A percentile compares a stretch with the other conserved stretches of the same genome.
phyloP scores from a whole-genome alignment of 2,329 filamentous ascomycete species.

The Bimuria novae-zelandiae region DNA sequence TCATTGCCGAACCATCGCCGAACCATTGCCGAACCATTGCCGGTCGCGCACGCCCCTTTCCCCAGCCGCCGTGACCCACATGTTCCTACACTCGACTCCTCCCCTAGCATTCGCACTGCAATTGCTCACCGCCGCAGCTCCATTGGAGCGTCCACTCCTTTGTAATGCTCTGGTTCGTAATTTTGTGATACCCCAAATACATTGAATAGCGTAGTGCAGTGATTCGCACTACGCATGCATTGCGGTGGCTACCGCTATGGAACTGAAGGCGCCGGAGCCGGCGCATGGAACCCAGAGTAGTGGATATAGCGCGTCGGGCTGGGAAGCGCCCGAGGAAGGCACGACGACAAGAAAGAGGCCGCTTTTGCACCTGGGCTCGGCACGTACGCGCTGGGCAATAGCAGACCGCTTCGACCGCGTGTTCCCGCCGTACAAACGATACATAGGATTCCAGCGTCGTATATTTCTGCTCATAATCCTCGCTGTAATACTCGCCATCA shows the following conservation, averaged over 20 bases:
- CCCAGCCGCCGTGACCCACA: constrained; percentile 9
- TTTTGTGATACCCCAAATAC: constrained; percentile 17
- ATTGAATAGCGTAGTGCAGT: constrained; percentile 7
- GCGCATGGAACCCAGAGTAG: constrained; percentile 22
- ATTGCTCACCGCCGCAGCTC: constrained; percentile 10
- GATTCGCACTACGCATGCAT: not conserved
- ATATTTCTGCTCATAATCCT: constrained; percentile 36
- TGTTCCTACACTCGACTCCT: constrained; percentile 17
- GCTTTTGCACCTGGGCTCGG: constrained; percentile 6
- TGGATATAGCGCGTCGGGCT: constrained; percentile 7
- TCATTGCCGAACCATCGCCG: constrained; percentile 14
- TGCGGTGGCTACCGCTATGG: constrained; percentile 29
- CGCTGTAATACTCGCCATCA: constrained; percentile 28
- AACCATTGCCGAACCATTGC: constrained; percentile 13
- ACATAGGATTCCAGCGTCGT: constrained; percentile 41
- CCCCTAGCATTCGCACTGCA: constrained; percentile 10
- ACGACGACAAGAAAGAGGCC: constrained; percentile 3
- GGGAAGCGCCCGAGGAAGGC: constrained; percentile 18
- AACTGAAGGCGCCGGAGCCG: constrained; percentile 24
- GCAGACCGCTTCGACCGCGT: constrained; percentile 32
- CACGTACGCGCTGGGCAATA: constrained; percentile 19
- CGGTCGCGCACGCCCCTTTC: constrained; percentile 24
- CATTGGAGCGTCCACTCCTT: constrained; percentile 25
- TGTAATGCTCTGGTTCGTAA: constrained; percentile 8
- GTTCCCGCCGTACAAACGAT: constrained; percentile 40